Evolutionary conservation across 2,329 filamentous ascomycete genomes (phyloP).

Genomic region (Colletotrichum noveboracense): DNA sequence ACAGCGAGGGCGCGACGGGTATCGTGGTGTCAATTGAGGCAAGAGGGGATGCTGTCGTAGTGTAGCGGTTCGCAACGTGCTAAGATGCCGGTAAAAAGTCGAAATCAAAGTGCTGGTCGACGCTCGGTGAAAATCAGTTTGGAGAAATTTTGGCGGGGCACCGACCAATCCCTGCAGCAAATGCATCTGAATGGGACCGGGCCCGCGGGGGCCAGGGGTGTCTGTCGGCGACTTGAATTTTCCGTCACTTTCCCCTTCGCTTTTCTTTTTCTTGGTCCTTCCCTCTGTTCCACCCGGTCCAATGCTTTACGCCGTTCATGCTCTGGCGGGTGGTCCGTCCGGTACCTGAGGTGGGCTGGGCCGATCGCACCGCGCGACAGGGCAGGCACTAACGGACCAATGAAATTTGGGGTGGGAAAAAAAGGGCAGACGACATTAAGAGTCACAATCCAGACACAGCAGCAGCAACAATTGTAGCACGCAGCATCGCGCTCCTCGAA

Average conservation of each 20-base stretch:
- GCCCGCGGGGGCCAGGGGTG: background rate
- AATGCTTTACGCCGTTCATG: background rate
- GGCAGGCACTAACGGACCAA: background rate
- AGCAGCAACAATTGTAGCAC: background rate
- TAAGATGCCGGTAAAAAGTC: background rate
- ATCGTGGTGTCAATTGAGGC: background rate
- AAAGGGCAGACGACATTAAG: background rate
- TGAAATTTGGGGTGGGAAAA: background rate
- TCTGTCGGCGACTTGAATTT: conserved; percentile 16
- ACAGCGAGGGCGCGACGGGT: background rate
- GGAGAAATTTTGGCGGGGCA: conserved; percentile 25
- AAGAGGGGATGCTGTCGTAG: too few species aligned
- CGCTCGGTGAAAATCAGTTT: conserved; percentile 9
- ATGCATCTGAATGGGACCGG: conserved; percentile 7
- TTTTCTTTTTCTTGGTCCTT: background rate
- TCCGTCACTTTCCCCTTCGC: background rate
- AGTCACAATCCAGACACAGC: background rate
- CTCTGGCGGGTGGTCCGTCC: background rate
- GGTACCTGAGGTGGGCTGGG: conserved; percentile 5
- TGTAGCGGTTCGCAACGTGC: background rate
- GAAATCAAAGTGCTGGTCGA: background rate
- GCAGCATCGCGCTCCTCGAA: background rate
- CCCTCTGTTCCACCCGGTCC: background rate
- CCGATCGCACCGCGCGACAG: conserved; percentile 10
- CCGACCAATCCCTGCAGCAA: conserved; percentile 17